These are phyloP conservation scores for Castanea sativa DNA, from an alignment of 306 rosid species.

Conservation along the genomic window DNA sequence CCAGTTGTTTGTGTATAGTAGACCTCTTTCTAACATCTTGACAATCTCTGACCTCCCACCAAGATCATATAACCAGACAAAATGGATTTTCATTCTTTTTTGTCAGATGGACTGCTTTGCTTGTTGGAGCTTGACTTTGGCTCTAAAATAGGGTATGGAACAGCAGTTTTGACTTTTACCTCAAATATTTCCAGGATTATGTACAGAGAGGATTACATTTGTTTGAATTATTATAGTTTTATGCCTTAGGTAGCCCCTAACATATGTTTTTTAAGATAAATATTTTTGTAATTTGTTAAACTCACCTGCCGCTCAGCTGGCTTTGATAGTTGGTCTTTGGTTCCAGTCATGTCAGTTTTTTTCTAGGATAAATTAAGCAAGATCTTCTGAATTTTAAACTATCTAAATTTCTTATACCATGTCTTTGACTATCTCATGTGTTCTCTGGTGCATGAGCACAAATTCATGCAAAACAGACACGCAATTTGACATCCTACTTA, in stretches of 20 bases:
- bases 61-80: background rate
- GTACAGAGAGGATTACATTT: background rate
- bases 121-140: background rate
- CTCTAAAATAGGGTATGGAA: background rate
- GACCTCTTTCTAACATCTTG: background rate
- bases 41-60: background rate
- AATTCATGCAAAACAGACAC: background rate
- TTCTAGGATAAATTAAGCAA: background rate
- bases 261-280: background rate
- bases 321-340: background rate
- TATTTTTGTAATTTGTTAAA: background rate
- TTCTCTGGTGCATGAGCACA: background rate
- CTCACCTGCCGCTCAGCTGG: background rate
- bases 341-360: background rate
- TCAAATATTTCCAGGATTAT: background rate
- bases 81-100: no score
- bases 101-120: background rate
- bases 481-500: background rate
- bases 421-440: background rate
- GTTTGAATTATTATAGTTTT: background rate
- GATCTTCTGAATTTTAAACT: background rate
- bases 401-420: background rate
- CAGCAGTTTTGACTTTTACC: background rate
- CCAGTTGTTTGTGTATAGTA: background rate
- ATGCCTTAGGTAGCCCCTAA: background rate